These are phyloP conservation scores for Bonia amplexicaulis DNA, from an alignment of 176 grass and related monocot genomes.

Conservation along the genomic window DNA sequence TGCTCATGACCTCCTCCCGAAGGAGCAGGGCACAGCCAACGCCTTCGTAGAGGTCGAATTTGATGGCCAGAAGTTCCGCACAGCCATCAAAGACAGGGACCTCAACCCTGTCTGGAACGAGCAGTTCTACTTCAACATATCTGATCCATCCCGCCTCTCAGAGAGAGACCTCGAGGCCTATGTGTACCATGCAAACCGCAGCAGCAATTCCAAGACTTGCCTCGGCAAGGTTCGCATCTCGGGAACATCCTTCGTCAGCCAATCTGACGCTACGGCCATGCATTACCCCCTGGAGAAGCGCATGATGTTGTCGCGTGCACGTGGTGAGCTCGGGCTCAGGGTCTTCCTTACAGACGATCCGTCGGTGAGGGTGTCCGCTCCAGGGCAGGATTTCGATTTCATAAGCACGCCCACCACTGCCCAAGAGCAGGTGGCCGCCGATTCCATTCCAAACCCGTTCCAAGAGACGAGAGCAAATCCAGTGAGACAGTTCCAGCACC, in stretches of 20 bases:
- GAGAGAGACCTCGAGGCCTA: slow-evolving; percentile 58
- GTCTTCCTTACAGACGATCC: slow-evolving; percentile 89
- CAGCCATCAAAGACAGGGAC: slow-evolving; percentile 62
- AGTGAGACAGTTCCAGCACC: slow-evolving; percentile 60
- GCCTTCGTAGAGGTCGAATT: slow-evolving; percentile 77
- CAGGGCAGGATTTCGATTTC: slow-evolving; percentile 41
- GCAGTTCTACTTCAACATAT: slow-evolving; percentile 71
- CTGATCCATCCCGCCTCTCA: slow-evolving; percentile 58
- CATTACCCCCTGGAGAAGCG: slow-evolving; percentile 82
- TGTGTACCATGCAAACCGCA: slow-evolving; percentile 57
- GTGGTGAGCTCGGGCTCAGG: slow-evolving; percentile 74
- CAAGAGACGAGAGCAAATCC: slow-evolving; percentile 42
- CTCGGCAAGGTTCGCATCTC: slow-evolving; percentile 68
- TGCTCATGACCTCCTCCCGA: slow-evolving; percentile 67
- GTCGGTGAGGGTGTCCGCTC: slow-evolving; percentile 49
- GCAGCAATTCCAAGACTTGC: slow-evolving; percentile 47
- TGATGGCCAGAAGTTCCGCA: slow-evolving; percentile 71
- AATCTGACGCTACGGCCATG: slow-evolving; percentile 43
- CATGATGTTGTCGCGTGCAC: slow-evolving; percentile 51
- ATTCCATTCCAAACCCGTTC: slow-evolving; percentile 32
- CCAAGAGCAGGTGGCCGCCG: slow-evolving; percentile 34
- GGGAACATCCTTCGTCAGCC: slow-evolving; percentile 66
- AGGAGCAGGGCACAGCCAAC: slow-evolving; percentile 58
- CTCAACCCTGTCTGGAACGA: slow-evolving; percentile 80
- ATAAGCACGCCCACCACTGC: slow-evolving; percentile 46